Evolutionary conservation across 1,284 basidiomycete genomes (phyloP), one percentile per base, ranked within the genome.

Genomic region (Caloboletus inedulis): DNA sequence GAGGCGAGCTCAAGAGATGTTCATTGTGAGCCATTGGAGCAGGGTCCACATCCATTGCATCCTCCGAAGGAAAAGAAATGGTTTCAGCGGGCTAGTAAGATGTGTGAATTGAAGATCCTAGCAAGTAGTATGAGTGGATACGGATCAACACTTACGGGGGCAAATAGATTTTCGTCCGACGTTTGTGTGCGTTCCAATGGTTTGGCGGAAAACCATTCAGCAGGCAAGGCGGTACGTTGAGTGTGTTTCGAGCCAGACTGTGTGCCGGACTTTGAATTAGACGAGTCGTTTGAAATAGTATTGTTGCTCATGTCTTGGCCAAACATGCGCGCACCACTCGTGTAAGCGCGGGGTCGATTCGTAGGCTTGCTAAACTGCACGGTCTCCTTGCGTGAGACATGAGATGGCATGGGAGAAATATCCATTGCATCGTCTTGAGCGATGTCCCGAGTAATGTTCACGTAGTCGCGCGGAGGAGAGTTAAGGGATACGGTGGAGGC

Each of bases 31-130:
- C 25, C 57, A 60, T 39, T 55, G 66, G 54, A 18, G 77, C 78
- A 34, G 76, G 75, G 65, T 90, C 88, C 36, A 90, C 75, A 59
- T 90, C 87, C 88, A 90, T 90, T 19, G 82, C 82, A 66, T 89
- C 87, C 53, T 80, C 79, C 29, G 65, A 68, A 44, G 68, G 63
- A 27, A 77, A 72, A 44, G 75, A 76, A 14, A 70, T 62, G 44
- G 70, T 60, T 48, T 68, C 68, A 45, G 61, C 60, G 35, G 69
- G 70, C 75, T 78, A 59, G 63, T 62, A 48, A 31, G 36, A 31
- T 7, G n/a, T 31, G 36, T 59, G 13, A 58, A 50, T 30, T 13
- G 33, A 50, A 33, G 10, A 9, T 8, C 10, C 3, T 13, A 21
- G 27, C 21, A 10, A 18, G 29, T n/a, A 40, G 16, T 42, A 34